Percentiles rank a stretch among this genome's conserved stretches.
Conservation (phyloP, 2,329 filamentous ascomycete genomes). For the Amesomyces nigricolor region DNA sequence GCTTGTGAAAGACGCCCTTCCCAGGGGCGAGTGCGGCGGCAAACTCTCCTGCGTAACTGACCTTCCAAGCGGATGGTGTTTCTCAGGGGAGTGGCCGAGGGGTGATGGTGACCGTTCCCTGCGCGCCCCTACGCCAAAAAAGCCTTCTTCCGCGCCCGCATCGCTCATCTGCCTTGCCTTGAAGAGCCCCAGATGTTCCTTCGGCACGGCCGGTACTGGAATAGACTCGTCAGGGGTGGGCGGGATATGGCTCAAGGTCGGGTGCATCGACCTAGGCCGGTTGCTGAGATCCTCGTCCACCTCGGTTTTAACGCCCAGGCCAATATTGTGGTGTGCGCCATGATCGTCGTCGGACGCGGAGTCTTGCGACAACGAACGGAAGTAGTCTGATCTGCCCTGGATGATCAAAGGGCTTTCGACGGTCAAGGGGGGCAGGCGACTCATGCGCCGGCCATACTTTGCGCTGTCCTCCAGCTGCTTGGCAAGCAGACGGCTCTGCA, state of each 20-base stretch:
- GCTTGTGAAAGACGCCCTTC: conserved; percentile 30
- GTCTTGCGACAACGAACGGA: conserved; percentile 67
- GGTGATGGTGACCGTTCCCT: conserved; percentile 54
- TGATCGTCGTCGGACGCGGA: conserved; percentile 44
- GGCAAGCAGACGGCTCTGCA: conserved; percentile 82
- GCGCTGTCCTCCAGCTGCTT: conserved; percentile 78
- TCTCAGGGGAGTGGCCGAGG: conserved; percentile 28
- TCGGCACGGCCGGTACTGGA: conserved; percentile 39
- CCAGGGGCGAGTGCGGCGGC: conserved; percentile 33
- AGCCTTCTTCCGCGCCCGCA: conserved; percentile 36
- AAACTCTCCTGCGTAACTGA: conserved; percentile 32
- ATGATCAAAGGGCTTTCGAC: conserved; percentile 73
- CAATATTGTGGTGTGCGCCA: conserved; percentile 34
- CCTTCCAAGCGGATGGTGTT: conserved; percentile 15
- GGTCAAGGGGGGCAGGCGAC: conserved; percentile 75
- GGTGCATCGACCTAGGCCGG: conserved; percentile 69
- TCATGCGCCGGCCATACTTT: conserved; percentile 64
- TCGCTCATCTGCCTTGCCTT: conserved; percentile 37
- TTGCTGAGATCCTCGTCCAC: conserved; percentile 51
- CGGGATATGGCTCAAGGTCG: conserved; percentile 61
- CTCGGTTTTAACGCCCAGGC: conserved; percentile 48
- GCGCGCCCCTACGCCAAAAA: conserved; percentile 52
- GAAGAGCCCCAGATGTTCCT: conserved; percentile 32
- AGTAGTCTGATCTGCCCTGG: conserved; percentile 73
- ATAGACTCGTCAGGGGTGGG: conserved; percentile 44